phyloP scores from a whole-genome alignment of 2,329 filamentous ascomycete species.

The Eutypella sp. region DNA sequence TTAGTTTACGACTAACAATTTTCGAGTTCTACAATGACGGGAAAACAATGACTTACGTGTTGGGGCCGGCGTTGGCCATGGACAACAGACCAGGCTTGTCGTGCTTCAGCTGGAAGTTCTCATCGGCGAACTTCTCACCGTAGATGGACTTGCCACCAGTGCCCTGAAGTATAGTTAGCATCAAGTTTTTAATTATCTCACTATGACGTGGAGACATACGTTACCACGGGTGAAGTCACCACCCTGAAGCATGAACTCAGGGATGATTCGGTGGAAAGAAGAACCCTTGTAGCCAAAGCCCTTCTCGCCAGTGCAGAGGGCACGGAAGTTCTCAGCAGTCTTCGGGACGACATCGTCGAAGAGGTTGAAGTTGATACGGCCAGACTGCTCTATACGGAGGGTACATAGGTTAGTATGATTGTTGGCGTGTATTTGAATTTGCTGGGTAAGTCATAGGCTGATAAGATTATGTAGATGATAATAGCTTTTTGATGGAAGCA shows the following conservation, averaged over 20 bases:
- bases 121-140: slow-evolving; percentile 88
- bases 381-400: slow-evolving; percentile 55
- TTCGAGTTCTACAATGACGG: not conserved
- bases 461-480: too few relatives aligned
- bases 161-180: slow-evolving; percentile 48
- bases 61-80: slow-evolving; percentile 93
- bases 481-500: too few relatives aligned
- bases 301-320: slow-evolving; percentile 75
- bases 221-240: slow-evolving; percentile 92
- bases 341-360: slow-evolving; percentile 82
- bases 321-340: slow-evolving; percentile 80
- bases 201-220: slow-evolving; percentile 48
- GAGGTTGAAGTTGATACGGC: slow-evolving; percentile 85
- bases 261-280: slow-evolving; percentile 89
- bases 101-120: slow-evolving; percentile 84
- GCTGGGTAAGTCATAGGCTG: too few relatives aligned
- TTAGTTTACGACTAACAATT: slow-evolving; percentile 1
- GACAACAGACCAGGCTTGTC: slow-evolving; percentile 72
- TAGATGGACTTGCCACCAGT: slow-evolving; percentile 93
- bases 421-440: slow-evolving; percentile 8
- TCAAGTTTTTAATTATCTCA: not conserved
- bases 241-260: slow-evolving; percentile 91
- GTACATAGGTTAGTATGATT: too few relatives aligned
- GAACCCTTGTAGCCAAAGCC: slow-evolving; percentile 80
- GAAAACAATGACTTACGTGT: slow-evolving; percentile 60